Percentiles rank a stretch among this genome's conserved stretches.
Conservation (phyloP, 2,329 filamentous ascomycete genomes). For the Cladophialophora yegresii region DNA sequence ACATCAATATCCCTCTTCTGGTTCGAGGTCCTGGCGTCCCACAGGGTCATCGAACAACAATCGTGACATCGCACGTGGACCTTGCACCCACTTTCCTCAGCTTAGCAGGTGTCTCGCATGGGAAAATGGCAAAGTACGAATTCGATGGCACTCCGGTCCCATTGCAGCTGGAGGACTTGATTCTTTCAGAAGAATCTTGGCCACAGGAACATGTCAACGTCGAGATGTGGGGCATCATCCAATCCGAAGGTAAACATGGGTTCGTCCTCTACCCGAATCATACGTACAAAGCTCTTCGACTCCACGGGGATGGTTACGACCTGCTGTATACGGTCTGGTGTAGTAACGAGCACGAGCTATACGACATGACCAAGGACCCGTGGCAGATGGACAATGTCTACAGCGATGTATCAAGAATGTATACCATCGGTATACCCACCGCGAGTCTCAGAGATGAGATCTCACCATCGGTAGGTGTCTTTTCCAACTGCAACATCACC, state of each 20-base stretch:
- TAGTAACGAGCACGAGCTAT: slow-evolving; percentile 46
- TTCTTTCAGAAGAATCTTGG: slow-evolving; percentile 35
- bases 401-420: not conserved
- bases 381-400: slow-evolving; percentile 44
- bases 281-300: slow-evolving; percentile 46
- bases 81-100: slow-evolving; percentile 62
- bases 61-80: slow-evolving; percentile 65
- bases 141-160: slow-evolving; percentile 62
- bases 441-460: not conserved
- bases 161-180: slow-evolving; percentile 26
- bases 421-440: not conserved
- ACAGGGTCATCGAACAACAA: slow-evolving; percentile 45
- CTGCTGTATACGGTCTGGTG: slow-evolving; percentile 49
- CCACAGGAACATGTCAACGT: slow-evolving; percentile 61
- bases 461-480: not conserved
- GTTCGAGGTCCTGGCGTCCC: slow-evolving; percentile 61
- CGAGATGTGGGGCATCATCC: slow-evolving; percentile 57
- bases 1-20: slow-evolving; percentile 62
- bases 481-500: not conserved
- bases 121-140: slow-evolving; percentile 45
- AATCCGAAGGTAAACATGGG: slow-evolving; percentile 41
- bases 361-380: slow-evolving; percentile 44
- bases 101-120: slow-evolving; percentile 18
- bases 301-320: slow-evolving; percentile 43
- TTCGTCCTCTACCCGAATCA: slow-evolving; percentile 28